phyloP scores from a whole-genome alignment of 371 early-diverging fungal species.

The Actinomucor elegans region DNA sequence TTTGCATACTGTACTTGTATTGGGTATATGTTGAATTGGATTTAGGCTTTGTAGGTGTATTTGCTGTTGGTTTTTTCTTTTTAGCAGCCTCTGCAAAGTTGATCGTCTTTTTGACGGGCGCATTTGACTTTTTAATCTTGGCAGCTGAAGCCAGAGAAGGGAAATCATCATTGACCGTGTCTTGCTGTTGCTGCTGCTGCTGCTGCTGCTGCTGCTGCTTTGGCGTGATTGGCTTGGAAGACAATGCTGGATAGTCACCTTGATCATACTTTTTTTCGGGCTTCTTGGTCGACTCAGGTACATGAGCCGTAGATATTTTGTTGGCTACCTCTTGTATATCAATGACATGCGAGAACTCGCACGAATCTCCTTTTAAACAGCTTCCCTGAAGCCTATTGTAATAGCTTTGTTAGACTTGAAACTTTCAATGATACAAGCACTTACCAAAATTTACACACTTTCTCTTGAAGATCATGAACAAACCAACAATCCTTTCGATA shows the following conservation, averaged over 20 bases:
- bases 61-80: slow-evolving; percentile 24
- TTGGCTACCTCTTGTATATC: slow-evolving; percentile 45
- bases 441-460: slow-evolving; percentile 78
- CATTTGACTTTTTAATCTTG: slow-evolving; percentile 15
- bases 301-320: slow-evolving; percentile 23
- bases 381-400: slow-evolving; percentile 58
- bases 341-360: slow-evolving; percentile 65
- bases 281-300: background rate
- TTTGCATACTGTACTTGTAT: slow-evolving; percentile 14
- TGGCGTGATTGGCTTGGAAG: background rate
- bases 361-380: slow-evolving; percentile 69
- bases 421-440: background rate
- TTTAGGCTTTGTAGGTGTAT: background rate
- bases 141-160: slow-evolving; percentile 35
- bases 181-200: background rate
- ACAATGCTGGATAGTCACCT: background rate
- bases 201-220: background rate
- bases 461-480: slow-evolving; percentile 71
- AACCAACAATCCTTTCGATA: slow-evolving; percentile 82
- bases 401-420: slow-evolving; percentile 1
- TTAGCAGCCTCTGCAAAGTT: slow-evolving; percentile 42
- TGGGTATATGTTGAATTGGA: background rate
- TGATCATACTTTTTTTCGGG: background rate
- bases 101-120: slow-evolving; percentile 3
- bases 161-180: slow-evolving; percentile 33